Evolutionary conservation across 805 yeast genomes (phyloP).

Genomic region (Cyberlindnera xishuangbannaensis): DNA sequence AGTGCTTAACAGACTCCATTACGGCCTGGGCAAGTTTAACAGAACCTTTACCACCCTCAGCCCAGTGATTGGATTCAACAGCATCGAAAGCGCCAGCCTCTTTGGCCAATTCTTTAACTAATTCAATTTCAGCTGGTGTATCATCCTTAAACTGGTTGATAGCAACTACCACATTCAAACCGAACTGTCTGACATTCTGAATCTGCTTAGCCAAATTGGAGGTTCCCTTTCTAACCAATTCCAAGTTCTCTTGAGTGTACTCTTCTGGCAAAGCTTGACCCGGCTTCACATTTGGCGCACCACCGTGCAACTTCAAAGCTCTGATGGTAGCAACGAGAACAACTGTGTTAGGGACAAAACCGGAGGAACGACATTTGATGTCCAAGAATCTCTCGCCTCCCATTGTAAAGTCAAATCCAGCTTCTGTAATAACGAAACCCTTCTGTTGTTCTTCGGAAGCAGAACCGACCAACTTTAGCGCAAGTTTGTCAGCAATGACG

Average conservation of each 20-base stretch:
- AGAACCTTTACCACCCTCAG: slow-evolving; percentile 80
- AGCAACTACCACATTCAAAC: slow-evolving; percentile 78
- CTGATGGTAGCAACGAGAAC: slow-evolving; percentile 81
- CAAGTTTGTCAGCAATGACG: slow-evolving; percentile 74
- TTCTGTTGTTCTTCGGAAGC: slow-evolving; percentile 45
- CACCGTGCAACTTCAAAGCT: slow-evolving; percentile 83
- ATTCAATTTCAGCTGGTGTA: slow-evolving; percentile 59
- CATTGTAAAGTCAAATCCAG: slow-evolving; percentile 88
- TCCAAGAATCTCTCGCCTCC: slow-evolving; percentile 86
- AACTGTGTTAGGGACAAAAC: slow-evolving; percentile 69
- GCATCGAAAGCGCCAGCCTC: slow-evolving; percentile 79
- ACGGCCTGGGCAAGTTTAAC: slow-evolving; percentile 68
- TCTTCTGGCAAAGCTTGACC: slow-evolving; percentile 74
- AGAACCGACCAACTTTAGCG: slow-evolving; percentile 73
- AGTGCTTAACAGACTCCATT: slow-evolving; percentile 50
- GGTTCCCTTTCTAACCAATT: slow-evolving; percentile 62
- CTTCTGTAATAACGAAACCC: slow-evolving; percentile 82
- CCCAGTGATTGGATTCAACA: slow-evolving; percentile 81
- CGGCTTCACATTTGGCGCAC: slow-evolving; percentile 84
- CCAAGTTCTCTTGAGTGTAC: slow-evolving; percentile 66
- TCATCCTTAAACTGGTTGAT: slow-evolving; percentile 76
- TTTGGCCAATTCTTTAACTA: slow-evolving; percentile 60
- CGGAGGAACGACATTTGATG: slow-evolving; percentile 79
- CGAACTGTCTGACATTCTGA: slow-evolving; percentile 62
- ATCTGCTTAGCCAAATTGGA: slow-evolving; percentile 75